Evolutionary conservation across 2,329 filamentous ascomycete species (phyloP).

Genomic region (Aspergillus ruber): DNA sequence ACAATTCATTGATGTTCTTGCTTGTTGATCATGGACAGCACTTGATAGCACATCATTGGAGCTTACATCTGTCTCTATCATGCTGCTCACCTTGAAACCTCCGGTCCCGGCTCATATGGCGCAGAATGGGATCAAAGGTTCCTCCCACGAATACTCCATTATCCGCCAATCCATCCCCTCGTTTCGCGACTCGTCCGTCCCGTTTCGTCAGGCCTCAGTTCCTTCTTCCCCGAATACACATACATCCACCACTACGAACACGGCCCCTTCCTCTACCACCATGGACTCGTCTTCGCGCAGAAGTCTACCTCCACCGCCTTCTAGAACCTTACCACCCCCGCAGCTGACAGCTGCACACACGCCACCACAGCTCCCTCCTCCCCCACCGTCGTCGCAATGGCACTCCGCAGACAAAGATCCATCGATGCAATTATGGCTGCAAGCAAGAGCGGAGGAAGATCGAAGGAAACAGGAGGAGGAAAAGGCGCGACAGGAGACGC

Average conservation of each 20-base stretch:
- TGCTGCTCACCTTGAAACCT: slow-evolving; percentile 50
- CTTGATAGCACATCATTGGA: too few relatives aligned
- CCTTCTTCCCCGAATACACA: slow-evolving; percentile 20
- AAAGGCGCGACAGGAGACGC: slow-evolving; percentile 54
- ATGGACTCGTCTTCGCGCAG: slow-evolving; percentile 63
- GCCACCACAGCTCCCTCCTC: slow-evolving; percentile 50
- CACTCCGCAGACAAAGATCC: slow-evolving; percentile 56
- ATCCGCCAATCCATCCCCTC: slow-evolving; percentile 37
- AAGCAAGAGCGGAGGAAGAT: slow-evolving; percentile 68
- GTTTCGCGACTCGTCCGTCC: slow-evolving; percentile 27
- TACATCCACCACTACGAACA: slow-evolving; percentile 21
- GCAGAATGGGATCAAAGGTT: slow-evolving; percentile 42
- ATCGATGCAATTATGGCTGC: slow-evolving; percentile 64
- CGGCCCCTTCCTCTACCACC: slow-evolving; percentile 38
- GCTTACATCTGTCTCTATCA: slow-evolving; percentile 11
- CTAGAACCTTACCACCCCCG: slow-evolving; percentile 53
- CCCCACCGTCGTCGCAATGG: slow-evolving; percentile 56
- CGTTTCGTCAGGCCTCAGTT: slow-evolving; percentile 25
- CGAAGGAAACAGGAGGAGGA: slow-evolving; percentile 61
- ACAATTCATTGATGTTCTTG: too few relatives aligned
- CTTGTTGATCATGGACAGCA: too few relatives aligned
- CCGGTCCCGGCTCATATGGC: slow-evolving; percentile 29
- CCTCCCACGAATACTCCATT: slow-evolving; percentile 45
- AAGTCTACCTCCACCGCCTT: slow-evolving; percentile 62
- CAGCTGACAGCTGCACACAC: slow-evolving; percentile 18